phyloP scores from a whole-genome alignment of 345 rosid species.

The Crucihimalaya himalaica region DNA sequence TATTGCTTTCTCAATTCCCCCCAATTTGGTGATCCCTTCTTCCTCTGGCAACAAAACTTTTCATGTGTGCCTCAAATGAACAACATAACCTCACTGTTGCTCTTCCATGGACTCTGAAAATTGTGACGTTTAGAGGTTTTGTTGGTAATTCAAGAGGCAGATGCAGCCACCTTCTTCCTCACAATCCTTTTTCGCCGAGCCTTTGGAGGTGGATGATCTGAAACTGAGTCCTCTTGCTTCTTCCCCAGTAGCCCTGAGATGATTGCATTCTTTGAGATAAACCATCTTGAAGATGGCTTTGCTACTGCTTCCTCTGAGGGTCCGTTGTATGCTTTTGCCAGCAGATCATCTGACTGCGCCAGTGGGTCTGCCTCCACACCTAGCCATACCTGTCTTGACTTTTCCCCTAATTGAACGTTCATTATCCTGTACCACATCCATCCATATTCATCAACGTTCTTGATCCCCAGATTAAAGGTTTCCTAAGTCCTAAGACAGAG shows the following conservation, averaged over 20 bases:
- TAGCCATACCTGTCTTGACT: slow-evolving; percentile 80
- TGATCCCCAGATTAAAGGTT: slow-evolving; percentile 12
- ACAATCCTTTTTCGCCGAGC: slow-evolving; percentile 78
- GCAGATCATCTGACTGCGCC: slow-evolving; percentile 65
- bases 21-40: slow-evolving; percentile 21
- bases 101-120: slow-evolving; percentile 25
- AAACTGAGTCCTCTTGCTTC: slow-evolving; percentile 54
- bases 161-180: slow-evolving; percentile 68
- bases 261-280: slow-evolving; percentile 75
- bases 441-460: slow-evolving; percentile 20
- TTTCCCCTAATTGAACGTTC: slow-evolving; percentile 72
- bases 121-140: slow-evolving; percentile 5
- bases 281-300: slow-evolving; percentile 66
- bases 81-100: slow-evolving; percentile 31
- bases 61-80: slow-evolving; percentile 29
- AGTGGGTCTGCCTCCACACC: slow-evolving; percentile 88
- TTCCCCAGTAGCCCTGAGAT: slow-evolving; percentile 82
- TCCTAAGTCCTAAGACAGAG: neutral
- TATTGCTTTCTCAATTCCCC: neutral
- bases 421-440: slow-evolving; percentile 57
- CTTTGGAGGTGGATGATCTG: slow-evolving; percentile 59
- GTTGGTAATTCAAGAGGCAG: slow-evolving; percentile 34
- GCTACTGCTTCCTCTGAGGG: slow-evolving; percentile 46
- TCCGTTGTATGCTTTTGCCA: slow-evolving; percentile 70
- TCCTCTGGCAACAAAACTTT: slow-evolving; percentile 40